Conservation (phyloP, 108 stramenopile species). For the Epipyxis sp. region DNA sequence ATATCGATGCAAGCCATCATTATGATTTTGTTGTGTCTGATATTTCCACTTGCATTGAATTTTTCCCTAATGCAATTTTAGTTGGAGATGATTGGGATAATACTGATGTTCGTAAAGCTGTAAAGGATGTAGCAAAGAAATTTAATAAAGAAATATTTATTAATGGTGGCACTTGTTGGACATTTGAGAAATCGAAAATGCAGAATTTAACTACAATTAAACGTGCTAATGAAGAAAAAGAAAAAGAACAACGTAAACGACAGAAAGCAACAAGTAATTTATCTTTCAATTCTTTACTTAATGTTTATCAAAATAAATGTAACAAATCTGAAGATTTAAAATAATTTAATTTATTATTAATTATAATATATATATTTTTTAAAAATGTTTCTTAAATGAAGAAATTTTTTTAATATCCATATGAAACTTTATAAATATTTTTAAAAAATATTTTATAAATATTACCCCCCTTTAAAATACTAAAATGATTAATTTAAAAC, state of each 20-base stretch:
- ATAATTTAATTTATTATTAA: too few relatives aligned
- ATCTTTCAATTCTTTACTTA: neutral
- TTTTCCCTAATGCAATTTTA: conserved; percentile 29
- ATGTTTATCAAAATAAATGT: neutral
- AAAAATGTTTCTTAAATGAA: too few relatives aligned
- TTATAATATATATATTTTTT: too few relatives aligned
- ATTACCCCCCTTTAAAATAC: too few relatives aligned
- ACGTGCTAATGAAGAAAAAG: neutral
- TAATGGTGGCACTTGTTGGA: conserved; percentile 10
- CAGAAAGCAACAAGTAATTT: neutral
- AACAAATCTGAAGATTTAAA: too few relatives aligned
- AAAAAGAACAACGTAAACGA: neutral
- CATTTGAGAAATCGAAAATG: conserved; percentile 8
- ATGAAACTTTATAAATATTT: too few relatives aligned
- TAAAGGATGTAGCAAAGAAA: neutral
- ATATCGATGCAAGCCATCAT: conserved; percentile 40
- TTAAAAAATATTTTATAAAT: too few relatives aligned
- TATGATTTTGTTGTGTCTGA: conserved; percentile 6
- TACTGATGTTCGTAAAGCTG: conserved; percentile 2
- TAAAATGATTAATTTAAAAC: too few relatives aligned
- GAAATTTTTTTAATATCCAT: too few relatives aligned
- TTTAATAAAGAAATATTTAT: neutral
- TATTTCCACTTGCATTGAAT: neutral
- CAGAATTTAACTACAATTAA: neutral
- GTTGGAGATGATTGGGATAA: conserved; percentile 37